Base-by-base conservation (phyloP, 345 rosid genomes). In the Firmiana major region DNA sequence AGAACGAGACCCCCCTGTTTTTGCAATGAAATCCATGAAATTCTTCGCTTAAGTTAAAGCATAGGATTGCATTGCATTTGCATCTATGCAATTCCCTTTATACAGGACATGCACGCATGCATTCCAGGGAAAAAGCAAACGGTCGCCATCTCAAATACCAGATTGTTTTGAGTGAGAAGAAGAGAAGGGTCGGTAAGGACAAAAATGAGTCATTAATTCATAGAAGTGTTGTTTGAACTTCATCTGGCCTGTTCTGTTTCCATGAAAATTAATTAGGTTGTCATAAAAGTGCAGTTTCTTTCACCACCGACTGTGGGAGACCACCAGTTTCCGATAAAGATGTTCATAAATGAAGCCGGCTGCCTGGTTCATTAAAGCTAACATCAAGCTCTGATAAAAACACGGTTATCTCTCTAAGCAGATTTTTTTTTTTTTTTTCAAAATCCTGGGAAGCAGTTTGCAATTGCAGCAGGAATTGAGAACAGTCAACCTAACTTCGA, bases 21-120 rank as follows among this genome's bases (percentile, higher is more conserved):
- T 49, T 36, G 72, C 81, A 59, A 66, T 46, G 57, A 69, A 66
- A 65, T 71, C 28, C 71, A 49, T 58, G 55, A 17, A 46, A 63
- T 46, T 21, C 71, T 34, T 48, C 31, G 49, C n/a, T 48, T 26
- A 13, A 73, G 63, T 73, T 42, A 17, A 74, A 74, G 36, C 78
- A 74, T 38, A 77, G 62, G 71, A 54, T 54, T 51, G 5, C 12
- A 10, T 63, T 64, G 45, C 75, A n/a, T 36, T 63, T 64, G 45
- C 75, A n/a, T 22, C 49, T 31, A 63, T 45, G 43, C 54, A 48
- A 75, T 53, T 65, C 77, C 42, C 9, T 57, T 57, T 12, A 12
- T 7, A 53, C 71, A 6, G 58, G 74, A 49, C 78, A 65, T 55
- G 77, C 81, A 77, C 75, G 85, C 80, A 71, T 82, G 85, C 63